These are phyloP conservation scores for Petunia axillaris DNA, from an alignment of 257 asterid genomes.

Conservation along the genomic window DNA sequence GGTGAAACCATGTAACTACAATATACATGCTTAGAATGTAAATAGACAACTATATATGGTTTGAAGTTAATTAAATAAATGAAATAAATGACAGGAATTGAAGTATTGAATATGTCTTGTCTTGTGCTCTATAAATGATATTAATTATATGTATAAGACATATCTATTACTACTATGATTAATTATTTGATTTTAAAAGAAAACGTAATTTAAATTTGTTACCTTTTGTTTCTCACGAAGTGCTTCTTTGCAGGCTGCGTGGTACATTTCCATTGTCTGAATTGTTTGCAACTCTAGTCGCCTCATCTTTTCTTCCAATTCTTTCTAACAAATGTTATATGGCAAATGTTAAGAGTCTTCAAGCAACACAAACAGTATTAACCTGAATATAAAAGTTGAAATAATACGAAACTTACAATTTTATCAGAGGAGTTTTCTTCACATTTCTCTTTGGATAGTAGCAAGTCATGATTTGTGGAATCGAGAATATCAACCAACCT, in stretches of 20 bases:
- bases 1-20: no score
- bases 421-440: constrained; percentile 4
- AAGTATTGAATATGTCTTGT: no score
- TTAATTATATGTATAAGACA: no score
- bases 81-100: no score
- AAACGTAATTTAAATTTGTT: background rate
- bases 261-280: constrained; percentile 36
- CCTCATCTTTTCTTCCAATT: constrained; percentile 24
- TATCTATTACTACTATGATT: background rate
- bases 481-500: background rate
- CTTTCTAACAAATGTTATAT: constrained; percentile 25
- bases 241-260: constrained; percentile 34
- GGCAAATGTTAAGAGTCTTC: background rate
- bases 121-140: no score
- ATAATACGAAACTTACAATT: constrained; percentile 22
- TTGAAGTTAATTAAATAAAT: no score
- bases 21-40: no score
- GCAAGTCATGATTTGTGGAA: background rate
- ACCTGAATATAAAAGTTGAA: background rate
- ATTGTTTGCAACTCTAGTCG: constrained; percentile 26
- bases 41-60: no score
- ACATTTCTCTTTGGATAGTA: constrained; percentile 1
- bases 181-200: background rate
- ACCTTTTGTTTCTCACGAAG: constrained; percentile 29
- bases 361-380: background rate